Conservation (phyloP, 768 basidiomycete species). For the Thelephora ganbajun region DNA sequence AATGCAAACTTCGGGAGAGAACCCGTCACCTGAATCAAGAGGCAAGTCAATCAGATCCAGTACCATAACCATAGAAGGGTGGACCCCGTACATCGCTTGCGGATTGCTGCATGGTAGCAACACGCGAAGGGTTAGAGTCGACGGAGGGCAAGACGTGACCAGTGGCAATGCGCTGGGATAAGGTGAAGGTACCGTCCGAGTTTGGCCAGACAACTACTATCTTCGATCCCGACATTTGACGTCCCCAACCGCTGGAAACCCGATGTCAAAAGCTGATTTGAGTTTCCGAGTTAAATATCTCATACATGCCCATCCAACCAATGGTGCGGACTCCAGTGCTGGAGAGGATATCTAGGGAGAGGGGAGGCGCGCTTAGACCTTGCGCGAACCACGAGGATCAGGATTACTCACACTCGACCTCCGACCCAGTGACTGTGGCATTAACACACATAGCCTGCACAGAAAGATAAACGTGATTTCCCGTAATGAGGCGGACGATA, state of each 20-base stretch:
- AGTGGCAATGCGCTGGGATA: slow-evolving; percentile 49
- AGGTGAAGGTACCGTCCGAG: slow-evolving; percentile 40
- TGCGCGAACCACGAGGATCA: neutral
- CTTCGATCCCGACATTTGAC: slow-evolving; percentile 35
- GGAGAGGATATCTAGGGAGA: slow-evolving; percentile 30
- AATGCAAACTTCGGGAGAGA: slow-evolving; percentile 32
- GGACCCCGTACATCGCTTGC: neutral
- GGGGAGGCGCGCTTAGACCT: neutral
- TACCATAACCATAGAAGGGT: neutral
- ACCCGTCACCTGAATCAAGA: slow-evolving; percentile 20
- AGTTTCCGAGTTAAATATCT: neutral
- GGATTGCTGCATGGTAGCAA: slow-evolving; percentile 26
- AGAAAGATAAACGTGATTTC: neutral
- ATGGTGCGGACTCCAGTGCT: slow-evolving; percentile 24
- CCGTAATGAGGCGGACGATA: neutral
- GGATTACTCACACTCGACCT: slow-evolving; percentile 25
- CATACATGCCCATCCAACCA: slow-evolving; percentile 52
- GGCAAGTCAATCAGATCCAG: neutral
- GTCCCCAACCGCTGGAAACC: slow-evolving; percentile 40
- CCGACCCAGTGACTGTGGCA: slow-evolving; percentile 30
- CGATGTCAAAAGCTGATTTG: neutral
- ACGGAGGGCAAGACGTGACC: slow-evolving; percentile 42
- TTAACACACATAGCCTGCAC: slow-evolving; percentile 32
- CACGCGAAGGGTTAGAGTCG: slow-evolving; percentile 34
- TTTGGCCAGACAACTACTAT: slow-evolving; percentile 74